Conservation (phyloP, 1,284 basidiomycete species). For the Cryptococcus floricola region DNA sequence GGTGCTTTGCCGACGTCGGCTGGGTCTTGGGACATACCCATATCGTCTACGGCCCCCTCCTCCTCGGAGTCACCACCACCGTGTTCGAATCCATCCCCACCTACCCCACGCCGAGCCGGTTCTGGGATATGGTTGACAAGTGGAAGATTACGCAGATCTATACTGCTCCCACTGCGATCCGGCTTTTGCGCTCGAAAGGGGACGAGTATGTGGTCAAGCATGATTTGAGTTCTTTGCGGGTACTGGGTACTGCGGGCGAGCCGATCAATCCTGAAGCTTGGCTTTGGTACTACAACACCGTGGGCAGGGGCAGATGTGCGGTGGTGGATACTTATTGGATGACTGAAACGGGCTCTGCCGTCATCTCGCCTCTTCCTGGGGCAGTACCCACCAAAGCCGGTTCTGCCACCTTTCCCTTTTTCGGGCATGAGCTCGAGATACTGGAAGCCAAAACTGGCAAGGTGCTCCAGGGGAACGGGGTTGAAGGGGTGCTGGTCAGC, state of each 20-base stretch:
- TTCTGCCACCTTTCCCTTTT: conserved; percentile 94
- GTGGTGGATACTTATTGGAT: conserved; percentile 98
- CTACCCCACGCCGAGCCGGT: conserved; percentile 91
- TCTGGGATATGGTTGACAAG: conserved; percentile 94
- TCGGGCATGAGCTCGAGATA: conserved; percentile 85
- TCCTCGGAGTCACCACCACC: conserved; percentile 80
- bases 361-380: conserved; percentile 91
- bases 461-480: conserved; percentile 73
- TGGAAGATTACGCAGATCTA: conserved; percentile 94
- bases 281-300: conserved; percentile 93
- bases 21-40: conserved; percentile 99
- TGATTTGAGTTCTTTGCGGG: conserved; percentile 78
- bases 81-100: conserved; percentile 97
- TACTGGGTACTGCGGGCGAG: conserved; percentile 91
- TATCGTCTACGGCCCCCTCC: conserved; percentile 92
- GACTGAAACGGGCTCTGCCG: conserved; percentile 95
- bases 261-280: conserved; percentile 99
- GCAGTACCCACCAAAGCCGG: conserved; percentile 95
- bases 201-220: conserved; percentile 79
- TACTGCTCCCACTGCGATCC: conserved; percentile 82
- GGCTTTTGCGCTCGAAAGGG: conserved; percentile 83
- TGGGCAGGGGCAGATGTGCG: conserved; percentile 82
- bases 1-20: conserved; percentile 97
- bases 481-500: conserved; percentile 87
- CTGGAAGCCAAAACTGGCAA: conserved; percentile 65